Evolutionary conservation across 305 asterid species (phyloP).

Genomic region (Stenogyne calaminthoides): DNA sequence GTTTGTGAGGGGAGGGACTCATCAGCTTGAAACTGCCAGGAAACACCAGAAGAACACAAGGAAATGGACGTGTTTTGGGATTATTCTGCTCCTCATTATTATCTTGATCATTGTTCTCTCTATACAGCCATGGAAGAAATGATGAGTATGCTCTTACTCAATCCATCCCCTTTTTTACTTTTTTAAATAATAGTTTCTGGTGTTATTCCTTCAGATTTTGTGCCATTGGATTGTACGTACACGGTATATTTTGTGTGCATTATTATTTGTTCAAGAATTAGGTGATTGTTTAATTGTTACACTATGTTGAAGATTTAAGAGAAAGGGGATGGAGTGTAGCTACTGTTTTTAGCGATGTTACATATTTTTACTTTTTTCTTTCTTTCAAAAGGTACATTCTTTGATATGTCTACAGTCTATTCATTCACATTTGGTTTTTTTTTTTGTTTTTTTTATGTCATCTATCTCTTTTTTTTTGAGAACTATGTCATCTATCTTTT

Average conservation of each 20-base stretch:
- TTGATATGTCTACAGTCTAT: neutral
- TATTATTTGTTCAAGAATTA: slow-evolving; percentile 19
- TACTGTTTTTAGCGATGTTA: slow-evolving; percentile 16
- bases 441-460: neutral
- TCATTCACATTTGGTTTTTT: neutral
- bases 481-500: neutral
- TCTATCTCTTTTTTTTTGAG: neutral
- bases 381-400: neutral
- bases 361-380: neutral
- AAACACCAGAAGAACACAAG: slow-evolving; percentile 57
- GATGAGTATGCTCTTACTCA: neutral
- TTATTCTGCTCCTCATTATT: slow-evolving; percentile 38
- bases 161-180: neutral
- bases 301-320: neutral
- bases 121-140: slow-evolving; percentile 45
- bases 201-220: neutral
- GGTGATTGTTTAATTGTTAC: slow-evolving; percentile 2
- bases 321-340: neutral
- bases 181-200: neutral
- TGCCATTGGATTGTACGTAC: slow-evolving; percentile 6
- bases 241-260: neutral
- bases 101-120: slow-evolving; percentile 47
- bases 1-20: slow-evolving; percentile 45
- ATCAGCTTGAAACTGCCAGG: slow-evolving; percentile 47
- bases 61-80: slow-evolving; percentile 56